Conservation (phyloP, 192 early-diverging fungal genomes). For the Cetraspora pellucida region DNA sequence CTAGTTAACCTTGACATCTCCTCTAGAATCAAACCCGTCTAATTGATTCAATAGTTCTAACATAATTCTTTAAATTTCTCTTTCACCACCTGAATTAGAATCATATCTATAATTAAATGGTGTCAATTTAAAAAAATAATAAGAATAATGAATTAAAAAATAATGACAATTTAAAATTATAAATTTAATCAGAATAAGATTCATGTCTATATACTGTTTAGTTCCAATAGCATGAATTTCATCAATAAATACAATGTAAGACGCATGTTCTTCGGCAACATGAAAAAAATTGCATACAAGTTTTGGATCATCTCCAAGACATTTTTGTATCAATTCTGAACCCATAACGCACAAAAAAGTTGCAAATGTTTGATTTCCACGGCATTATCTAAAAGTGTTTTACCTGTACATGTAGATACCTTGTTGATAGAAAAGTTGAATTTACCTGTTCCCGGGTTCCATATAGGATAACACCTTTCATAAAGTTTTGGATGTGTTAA, state of each 20-base stretch:
- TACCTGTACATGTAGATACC: constrained; percentile 38
- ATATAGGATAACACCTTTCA: too few species aligned
- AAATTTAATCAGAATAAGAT: background rate
- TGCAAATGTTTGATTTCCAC: constrained; percentile 97
- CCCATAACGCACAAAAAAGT: constrained; percentile 97
- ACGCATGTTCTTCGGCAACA: constrained; percentile 94
- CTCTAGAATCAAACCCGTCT: too few species aligned
- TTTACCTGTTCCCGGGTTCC: constrained; percentile 79
- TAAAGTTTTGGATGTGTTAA: too few species aligned
- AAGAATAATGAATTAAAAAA: too few species aligned
- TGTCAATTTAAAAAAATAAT: too few species aligned
- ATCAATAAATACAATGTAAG: constrained; percentile 99
- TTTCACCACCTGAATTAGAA: too few species aligned
- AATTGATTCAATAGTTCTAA: too few species aligned
- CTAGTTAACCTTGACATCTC: too few species aligned
- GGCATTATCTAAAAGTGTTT: constrained; percentile 97
- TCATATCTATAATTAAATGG: constrained; percentile 67
- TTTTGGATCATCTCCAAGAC: too few species aligned
- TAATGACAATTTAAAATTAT: background rate
- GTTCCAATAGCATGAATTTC: constrained; percentile 99
- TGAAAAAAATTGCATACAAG: too few species aligned
- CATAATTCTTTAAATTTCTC: too few species aligned
- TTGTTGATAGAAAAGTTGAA: background rate
- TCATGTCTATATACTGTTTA: constrained; percentile 78
- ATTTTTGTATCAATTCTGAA: too few species aligned